Base-by-base conservation (phyloP, 768 basidiomycete genomes). In the Boletus rubescentipes region DNA sequence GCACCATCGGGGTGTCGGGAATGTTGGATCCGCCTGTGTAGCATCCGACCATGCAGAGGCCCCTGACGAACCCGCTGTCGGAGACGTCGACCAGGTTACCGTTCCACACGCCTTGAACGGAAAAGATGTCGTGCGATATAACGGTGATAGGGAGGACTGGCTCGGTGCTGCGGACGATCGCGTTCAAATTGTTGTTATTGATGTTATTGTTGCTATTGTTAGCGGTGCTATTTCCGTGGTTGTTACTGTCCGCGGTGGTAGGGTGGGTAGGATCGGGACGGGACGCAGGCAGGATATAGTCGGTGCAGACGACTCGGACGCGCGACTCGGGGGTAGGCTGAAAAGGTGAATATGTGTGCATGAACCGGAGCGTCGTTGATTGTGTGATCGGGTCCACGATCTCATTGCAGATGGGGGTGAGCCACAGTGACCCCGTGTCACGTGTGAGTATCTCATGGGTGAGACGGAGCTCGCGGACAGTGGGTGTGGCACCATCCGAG, bases 281-380 rank as follows among this genome's bases (percentile, higher is more conserved):
- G 8, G 38, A 21, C 5, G 47, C 32, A 14, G 43, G 41, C 0
- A 66, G 38, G 34, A 49, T 23, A 12, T 64, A 61, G 29, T 65
- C 64, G 23, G 58, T 61, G 34, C 61, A 66, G 0, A 46, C 49
- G 35, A 66, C 39, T 21, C 44, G 51, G 30, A 37, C 46, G 49
- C 34, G 44, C n/a, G 37, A 21, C 21, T 48, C 41, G n/a, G 39
- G 40, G 4, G 34, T 32, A 4, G 32, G 26, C 2, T 45, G 12
- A 10, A 61, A 41, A 0, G 53, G 51, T 2, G 46, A 38, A 4
- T 51, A 44, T 0, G 64, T 51, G 34, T 66, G 58, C 48, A 64
- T 44, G 53, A 66, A 65, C 10, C 63, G 55, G 53, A 66, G 58
- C 18, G 61, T 63, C 18, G 54, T 63, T 21, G 61, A 31, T 6